Conservation (phyloP, 208 protist species). For the Crithidia mellificae region DNA sequence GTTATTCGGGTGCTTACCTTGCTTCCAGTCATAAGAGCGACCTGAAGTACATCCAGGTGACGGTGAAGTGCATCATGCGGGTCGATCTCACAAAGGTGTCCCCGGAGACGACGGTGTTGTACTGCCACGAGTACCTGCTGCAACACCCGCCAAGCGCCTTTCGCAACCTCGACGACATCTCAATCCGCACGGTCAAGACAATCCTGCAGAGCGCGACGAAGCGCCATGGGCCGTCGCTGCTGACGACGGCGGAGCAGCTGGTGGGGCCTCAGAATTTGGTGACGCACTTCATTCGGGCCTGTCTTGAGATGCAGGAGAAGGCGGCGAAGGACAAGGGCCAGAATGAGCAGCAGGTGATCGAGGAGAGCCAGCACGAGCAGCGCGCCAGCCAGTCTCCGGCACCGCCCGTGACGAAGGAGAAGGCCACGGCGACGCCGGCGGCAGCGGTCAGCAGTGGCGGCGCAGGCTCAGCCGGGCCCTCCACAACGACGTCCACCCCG, state of each 20-base stretch:
- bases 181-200: conserved; percentile 89
- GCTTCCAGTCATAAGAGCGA: conserved; percentile 62
- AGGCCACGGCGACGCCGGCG: not conserved
- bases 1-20: conserved; percentile 81
- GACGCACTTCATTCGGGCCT: conserved; percentile 86
- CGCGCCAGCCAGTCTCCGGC: conserved; percentile 57
- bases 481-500: conserved; percentile 1
- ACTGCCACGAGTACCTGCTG: conserved; percentile 87
- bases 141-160: conserved; percentile 89
- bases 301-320: conserved; percentile 63
- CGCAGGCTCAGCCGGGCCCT: not conserved
- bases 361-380: conserved; percentile 52
- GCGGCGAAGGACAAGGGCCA: conserved; percentile 35
- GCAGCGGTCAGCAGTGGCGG: not conserved
- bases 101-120: conserved; percentile 75
- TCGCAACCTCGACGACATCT: conserved; percentile 80
- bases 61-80: conserved; percentile 88
- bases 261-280: conserved; percentile 82
- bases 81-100: conserved; percentile 60
- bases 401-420: conserved; percentile 1
- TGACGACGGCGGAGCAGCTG: conserved; percentile 51
- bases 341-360: conserved; percentile 53
- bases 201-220: conserved; percentile 75
- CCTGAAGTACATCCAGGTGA: conserved; percentile 90
- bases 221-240: conserved; percentile 49